These are phyloP conservation scores for Chaetomiaceae sp. DNA, from an alignment of 2,329 filamentous ascomycete genomes.

Conservation along the genomic window DNA sequence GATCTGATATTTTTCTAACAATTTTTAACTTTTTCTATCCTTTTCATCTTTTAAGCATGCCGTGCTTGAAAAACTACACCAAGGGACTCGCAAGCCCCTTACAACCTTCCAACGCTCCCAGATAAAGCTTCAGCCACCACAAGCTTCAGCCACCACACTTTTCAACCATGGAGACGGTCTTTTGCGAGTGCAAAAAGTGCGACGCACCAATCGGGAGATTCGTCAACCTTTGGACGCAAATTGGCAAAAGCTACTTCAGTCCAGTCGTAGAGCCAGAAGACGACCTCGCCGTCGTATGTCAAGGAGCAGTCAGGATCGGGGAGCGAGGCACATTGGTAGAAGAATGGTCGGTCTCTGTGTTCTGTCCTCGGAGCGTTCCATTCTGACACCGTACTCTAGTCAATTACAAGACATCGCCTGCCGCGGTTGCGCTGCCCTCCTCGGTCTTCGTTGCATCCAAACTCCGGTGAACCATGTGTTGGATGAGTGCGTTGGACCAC, in stretches of 20 bases:
- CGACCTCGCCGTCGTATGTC: slow-evolving; percentile 23
- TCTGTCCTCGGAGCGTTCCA: background rate
- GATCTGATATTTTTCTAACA: too few species aligned
- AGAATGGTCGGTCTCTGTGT: slow-evolving; percentile 30
- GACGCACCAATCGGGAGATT: slow-evolving; percentile 31
- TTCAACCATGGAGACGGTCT: slow-evolving; percentile 34
- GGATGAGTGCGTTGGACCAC: slow-evolving; percentile 31
- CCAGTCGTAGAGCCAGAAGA: slow-evolving; percentile 30
- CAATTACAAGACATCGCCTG: slow-evolving; percentile 36
- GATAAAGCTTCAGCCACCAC: background rate
- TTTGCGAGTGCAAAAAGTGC: slow-evolving; percentile 35
- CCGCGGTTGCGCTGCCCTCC: slow-evolving; percentile 27
- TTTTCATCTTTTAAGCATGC: background rate
- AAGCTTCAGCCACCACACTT: background rate
- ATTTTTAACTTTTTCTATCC: too few species aligned
- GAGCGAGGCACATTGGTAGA: slow-evolving; percentile 35
- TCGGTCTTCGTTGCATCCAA: slow-evolving; percentile 36
- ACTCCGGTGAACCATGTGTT: slow-evolving; percentile 37
- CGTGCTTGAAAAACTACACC: background rate
- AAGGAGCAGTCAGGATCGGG: slow-evolving; percentile 30
- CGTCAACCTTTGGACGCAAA: slow-evolving; percentile 38
- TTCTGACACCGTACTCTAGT: background rate
- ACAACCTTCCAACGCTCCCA: background rate
- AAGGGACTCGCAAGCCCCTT: background rate
- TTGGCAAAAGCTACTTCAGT: slow-evolving; percentile 39